These are phyloP conservation scores for Heliamphora pulchella DNA, from an alignment of 179 eudicot species.

Conservation along the genomic window DNA sequence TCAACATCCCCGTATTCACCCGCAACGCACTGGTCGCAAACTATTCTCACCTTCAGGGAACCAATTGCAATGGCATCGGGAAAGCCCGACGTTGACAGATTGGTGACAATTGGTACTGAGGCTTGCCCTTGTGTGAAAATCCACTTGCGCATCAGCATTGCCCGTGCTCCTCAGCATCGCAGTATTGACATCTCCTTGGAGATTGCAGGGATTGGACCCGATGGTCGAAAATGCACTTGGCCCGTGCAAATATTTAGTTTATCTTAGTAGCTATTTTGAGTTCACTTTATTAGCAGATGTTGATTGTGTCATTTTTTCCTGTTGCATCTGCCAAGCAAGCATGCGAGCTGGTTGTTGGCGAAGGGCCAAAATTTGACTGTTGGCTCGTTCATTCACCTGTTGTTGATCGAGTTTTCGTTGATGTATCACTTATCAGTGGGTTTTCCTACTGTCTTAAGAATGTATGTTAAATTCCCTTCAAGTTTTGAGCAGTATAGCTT, in stretches of 20 bases:
- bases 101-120: conserved; percentile 48
- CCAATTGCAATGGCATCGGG: conserved; percentile 55
- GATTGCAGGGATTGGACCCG: conserved; percentile 44
- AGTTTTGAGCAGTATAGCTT: neutral
- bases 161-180: conserved; percentile 68
- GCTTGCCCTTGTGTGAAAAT: conserved; percentile 57
- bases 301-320: neutral
- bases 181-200: conserved; percentile 94
- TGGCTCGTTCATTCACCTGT: too few relatives aligned
- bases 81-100: conserved; percentile 18
- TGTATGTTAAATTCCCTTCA: neutral
- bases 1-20: conserved; percentile 78
- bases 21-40: conserved; percentile 84
- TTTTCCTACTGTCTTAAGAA: neutral
- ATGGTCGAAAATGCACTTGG: conserved; percentile 52
- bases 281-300: neutral
- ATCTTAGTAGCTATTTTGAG: conserved; percentile 24
- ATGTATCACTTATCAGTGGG: neutral
- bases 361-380: too few relatives aligned
- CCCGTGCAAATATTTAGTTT: conserved; percentile 74
- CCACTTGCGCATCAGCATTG: conserved; percentile 68
- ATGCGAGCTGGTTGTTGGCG: too few relatives aligned
- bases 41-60: conserved; percentile 71
- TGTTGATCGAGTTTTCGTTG: neutral
- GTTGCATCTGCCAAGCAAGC: neutral